These are phyloP conservation scores for Arthroderma sp. DNA, from an alignment of 2,329 filamentous ascomycete species.

Conservation along the genomic window DNA sequence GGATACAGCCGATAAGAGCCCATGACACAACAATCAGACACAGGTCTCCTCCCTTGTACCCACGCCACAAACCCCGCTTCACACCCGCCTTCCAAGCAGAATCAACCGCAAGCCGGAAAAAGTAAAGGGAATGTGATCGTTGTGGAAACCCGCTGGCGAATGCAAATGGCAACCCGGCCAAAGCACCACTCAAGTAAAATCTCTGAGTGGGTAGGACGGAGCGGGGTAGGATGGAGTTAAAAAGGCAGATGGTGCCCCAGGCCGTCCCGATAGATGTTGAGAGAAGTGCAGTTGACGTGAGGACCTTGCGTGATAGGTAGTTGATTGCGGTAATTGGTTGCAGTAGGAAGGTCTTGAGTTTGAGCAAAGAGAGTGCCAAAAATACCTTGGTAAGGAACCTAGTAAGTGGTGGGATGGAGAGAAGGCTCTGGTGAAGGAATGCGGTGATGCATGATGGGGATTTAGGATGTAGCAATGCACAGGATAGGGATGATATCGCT, in stretches of 20 bases:
- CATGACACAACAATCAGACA: slow-evolving; percentile 68
- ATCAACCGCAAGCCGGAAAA: slow-evolving; percentile 63
- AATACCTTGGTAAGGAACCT: slow-evolving; percentile 60
- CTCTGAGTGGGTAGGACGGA: slow-evolving; percentile 65
- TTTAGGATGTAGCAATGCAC: slow-evolving; percentile 73
- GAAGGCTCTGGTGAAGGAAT: slow-evolving; percentile 76
- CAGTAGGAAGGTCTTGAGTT: slow-evolving; percentile 54
- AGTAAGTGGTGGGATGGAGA: slow-evolving; percentile 64
- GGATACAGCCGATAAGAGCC: slow-evolving; percentile 63
- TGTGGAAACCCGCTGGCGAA: slow-evolving; percentile 50
- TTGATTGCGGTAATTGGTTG: slow-evolving; percentile 56
- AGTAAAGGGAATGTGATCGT: slow-evolving; percentile 52
- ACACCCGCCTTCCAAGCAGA: slow-evolving; percentile 86
- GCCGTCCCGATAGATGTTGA: slow-evolving; percentile 72
- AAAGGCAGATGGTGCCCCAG: slow-evolving; percentile 83
- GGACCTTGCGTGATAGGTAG: slow-evolving; percentile 51
- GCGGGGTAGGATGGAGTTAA: slow-evolving; percentile 65
- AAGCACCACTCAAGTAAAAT: slow-evolving; percentile 77
- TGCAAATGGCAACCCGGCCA: slow-evolving; percentile 69
- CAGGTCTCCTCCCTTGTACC: slow-evolving; percentile 69
- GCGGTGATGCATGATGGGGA: slow-evolving; percentile 82
- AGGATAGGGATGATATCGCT: slow-evolving; percentile 70
- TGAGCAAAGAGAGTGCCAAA: slow-evolving; percentile 51
- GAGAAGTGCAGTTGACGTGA: slow-evolving; percentile 63
- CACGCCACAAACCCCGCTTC: slow-evolving; percentile 79